Percentiles rank a stretch among this genome's conserved stretches.
Evolutionary conservation across 108 stramenopile genomes (phyloP).

Genomic region (Nitzschia palea): DNA sequence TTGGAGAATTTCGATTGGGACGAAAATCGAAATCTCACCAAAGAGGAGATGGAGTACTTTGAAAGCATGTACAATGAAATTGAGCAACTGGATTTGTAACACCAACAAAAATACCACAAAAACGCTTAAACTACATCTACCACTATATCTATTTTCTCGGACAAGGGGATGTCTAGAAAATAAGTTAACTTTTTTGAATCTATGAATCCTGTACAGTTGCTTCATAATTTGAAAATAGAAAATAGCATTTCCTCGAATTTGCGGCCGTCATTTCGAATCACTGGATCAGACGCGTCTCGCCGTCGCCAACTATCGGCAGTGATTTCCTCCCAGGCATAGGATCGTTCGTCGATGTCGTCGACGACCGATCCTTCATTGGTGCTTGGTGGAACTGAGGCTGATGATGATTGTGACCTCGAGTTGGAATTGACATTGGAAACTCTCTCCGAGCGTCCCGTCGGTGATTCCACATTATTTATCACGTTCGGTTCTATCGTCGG

Average conservation of each 20-base stretch:
- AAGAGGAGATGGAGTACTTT: constrained; percentile 4
- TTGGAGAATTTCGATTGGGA: constrained; percentile 6
- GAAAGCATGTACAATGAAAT: constrained; percentile 17
- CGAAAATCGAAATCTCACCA: neutral
- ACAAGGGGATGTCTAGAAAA: no score
- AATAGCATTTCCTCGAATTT: neutral
- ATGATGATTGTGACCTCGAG: no score
- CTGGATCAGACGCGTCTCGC: neutral
- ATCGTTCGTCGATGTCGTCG: neutral
- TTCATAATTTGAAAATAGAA: neutral
- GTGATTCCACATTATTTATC: neutral
- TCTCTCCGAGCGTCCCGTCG: neutral
- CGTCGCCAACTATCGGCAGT: neutral
- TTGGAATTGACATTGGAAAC: neutral
- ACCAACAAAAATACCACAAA: no score
- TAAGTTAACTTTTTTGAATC: no score
- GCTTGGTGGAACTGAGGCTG: no score
- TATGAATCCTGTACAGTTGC: no score
- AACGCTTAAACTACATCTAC: no score
- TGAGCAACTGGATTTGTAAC: constrained; percentile 2
- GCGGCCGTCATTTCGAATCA: neutral
- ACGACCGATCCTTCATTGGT: no score
- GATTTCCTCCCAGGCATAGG: neutral
- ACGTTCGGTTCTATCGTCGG: neutral
- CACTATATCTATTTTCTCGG: no score